Evolutionary conservation across 2,329 filamentous ascomycete species (phyloP).

Genomic region (Chrysosporium queenslandicum): DNA sequence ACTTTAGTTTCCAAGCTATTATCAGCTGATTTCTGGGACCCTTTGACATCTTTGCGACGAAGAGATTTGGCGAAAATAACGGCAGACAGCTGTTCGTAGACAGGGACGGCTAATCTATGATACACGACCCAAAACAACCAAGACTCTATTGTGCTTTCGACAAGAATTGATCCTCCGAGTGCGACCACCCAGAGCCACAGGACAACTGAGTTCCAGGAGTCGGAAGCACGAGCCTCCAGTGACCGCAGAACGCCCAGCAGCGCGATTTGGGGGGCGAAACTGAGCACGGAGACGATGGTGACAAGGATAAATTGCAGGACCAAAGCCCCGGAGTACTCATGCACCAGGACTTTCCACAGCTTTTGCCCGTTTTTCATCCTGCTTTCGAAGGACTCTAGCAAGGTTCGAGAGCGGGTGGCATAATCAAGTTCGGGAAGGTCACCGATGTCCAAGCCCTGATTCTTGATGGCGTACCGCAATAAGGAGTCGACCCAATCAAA

Average conservation of each 20-base stretch:
- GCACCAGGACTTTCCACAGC: slow-evolving; percentile 52
- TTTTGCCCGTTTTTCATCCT: slow-evolving; percentile 27
- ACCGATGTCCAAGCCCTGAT: slow-evolving; percentile 50
- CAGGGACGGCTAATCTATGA: slow-evolving; percentile 52
- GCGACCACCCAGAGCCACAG: slow-evolving; percentile 60
- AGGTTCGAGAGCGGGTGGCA: slow-evolving; percentile 42
- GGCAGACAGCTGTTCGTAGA: slow-evolving; percentile 60
- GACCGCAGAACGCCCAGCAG: slow-evolving; percentile 55
- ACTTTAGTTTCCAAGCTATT: slow-evolving; percentile 18
- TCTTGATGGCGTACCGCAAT: slow-evolving; percentile 46
- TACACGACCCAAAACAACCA: slow-evolving; percentile 59
- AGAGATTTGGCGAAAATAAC: slow-evolving; percentile 69
- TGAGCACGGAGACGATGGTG: slow-evolving; percentile 46
- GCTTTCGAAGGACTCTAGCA: slow-evolving; percentile 42
- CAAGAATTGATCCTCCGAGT: slow-evolving; percentile 51
- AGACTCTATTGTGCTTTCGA: slow-evolving; percentile 50
- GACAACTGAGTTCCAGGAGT: slow-evolving; percentile 40
- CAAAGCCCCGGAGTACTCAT: slow-evolving; percentile 49
- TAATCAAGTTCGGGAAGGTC: slow-evolving; percentile 56
- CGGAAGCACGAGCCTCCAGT: slow-evolving; percentile 48
- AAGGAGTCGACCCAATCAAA: slow-evolving; percentile 55
- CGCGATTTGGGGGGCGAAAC: slow-evolving; percentile 60
- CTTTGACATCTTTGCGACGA: slow-evolving; percentile 66
- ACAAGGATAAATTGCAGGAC: slow-evolving; percentile 51
- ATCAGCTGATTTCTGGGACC: slow-evolving; percentile 35